Percentiles rank a stretch among this genome's conserved stretches.
Conservation (phyloP, 192 early-diverging fungal genomes). For the Dissophora ornata region DNA sequence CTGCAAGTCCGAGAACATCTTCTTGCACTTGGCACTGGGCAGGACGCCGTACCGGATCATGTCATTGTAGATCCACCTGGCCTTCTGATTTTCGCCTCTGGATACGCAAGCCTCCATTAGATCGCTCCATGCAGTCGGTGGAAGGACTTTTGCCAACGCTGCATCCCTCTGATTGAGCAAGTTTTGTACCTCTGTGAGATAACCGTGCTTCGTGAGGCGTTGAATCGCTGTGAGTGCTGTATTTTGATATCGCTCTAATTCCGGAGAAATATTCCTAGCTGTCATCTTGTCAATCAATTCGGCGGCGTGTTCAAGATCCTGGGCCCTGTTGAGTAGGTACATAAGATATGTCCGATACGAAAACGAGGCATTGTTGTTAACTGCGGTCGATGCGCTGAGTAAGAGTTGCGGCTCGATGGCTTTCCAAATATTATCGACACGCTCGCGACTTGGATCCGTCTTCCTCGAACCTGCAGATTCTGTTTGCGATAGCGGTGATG, state of each 20-base stretch:
- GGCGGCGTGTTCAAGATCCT: slow-evolving; percentile 34
- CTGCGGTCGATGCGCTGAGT: neutral
- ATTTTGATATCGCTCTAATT: slow-evolving; percentile 40
- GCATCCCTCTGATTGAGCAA: slow-evolving; percentile 33
- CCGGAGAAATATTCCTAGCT: slow-evolving; percentile 32
- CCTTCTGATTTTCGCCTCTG: slow-evolving; percentile 34
- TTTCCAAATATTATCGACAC: slow-evolving; percentile 38
- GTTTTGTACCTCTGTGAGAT: slow-evolving; percentile 43
- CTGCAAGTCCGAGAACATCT: slow-evolving; percentile 39
- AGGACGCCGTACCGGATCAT: slow-evolving; percentile 40
- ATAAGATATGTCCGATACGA: slow-evolving; percentile 39
- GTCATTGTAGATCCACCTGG: slow-evolving; percentile 49
- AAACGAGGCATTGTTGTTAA: slow-evolving; percentile 30
- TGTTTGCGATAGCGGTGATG: too few species aligned
- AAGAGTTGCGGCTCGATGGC: slow-evolving; percentile 31
- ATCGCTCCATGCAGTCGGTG: slow-evolving; percentile 32
- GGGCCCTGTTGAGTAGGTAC: slow-evolving; percentile 19
- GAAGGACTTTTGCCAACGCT: slow-evolving; percentile 17
- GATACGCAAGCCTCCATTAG: slow-evolving; percentile 32
- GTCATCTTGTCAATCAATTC: slow-evolving; percentile 45
- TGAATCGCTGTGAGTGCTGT: slow-evolving; percentile 3
- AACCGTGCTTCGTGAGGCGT: slow-evolving; percentile 18
- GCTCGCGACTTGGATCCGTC: slow-evolving; percentile 10
- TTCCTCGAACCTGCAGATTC: neutral
- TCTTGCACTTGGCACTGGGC: slow-evolving; percentile 27